Conservation (phyloP, 73 alveolate species). For the Stentor roeselii region DNA sequence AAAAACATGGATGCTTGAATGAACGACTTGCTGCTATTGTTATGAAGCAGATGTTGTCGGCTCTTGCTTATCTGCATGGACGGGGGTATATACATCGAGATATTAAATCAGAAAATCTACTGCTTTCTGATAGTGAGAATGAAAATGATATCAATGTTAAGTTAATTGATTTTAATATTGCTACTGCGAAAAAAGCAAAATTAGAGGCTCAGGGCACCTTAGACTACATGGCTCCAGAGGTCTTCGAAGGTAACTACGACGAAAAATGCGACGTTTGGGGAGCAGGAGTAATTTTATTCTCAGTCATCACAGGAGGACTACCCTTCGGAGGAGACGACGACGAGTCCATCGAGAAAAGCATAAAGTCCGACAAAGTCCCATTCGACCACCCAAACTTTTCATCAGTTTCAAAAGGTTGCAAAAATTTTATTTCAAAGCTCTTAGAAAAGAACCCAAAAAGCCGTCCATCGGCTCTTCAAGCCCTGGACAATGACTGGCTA, state of each 20-base stretch:
- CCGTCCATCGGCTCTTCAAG: constrained; percentile 49
- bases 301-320: constrained; percentile 32
- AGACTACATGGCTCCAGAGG: constrained; percentile 53
- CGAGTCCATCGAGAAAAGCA: constrained; percentile 41
- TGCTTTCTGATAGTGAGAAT: constrained; percentile 32
- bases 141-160: constrained; percentile 78
- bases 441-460: constrained; percentile 41
- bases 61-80: constrained; percentile 61
- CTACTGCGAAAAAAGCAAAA: constrained; percentile 8
- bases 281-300: constrained; percentile 42
- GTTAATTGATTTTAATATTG: constrained; percentile 87
- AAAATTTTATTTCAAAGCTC: constrained; percentile 48
- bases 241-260: constrained; percentile 29
- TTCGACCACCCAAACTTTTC: constrained; percentile 33
- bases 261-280: constrained; percentile 40
- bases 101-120: constrained; percentile 71
- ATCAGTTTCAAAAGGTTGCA: constrained; percentile 42
- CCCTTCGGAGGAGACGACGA: constrained; percentile 53
- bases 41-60: constrained; percentile 60
- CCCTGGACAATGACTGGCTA: constrained; percentile 60
- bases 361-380: background rate
- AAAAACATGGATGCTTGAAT: constrained; percentile 35
- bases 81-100: constrained; percentile 72
- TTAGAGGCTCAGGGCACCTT: constrained; percentile 37
- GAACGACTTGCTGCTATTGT: constrained; percentile 61